phyloP scores from a whole-genome alignment of 2,329 filamentous ascomycete genomes.

The Epichloe gansuensis region DNA sequence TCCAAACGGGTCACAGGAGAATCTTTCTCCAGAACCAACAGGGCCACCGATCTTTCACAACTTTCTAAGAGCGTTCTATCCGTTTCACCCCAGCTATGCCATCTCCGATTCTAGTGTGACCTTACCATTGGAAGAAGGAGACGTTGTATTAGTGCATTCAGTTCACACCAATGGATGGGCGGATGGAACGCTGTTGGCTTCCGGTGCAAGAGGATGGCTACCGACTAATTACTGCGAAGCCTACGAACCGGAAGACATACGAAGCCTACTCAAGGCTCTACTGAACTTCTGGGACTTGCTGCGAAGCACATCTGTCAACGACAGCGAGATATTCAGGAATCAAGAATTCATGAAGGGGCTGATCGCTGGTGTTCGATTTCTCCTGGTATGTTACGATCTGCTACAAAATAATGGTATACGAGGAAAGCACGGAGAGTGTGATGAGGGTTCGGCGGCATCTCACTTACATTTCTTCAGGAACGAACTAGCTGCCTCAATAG shows the following conservation, averaged over 20 bases:
- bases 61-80: slow-evolving; percentile 87
- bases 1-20: slow-evolving; percentile 54
- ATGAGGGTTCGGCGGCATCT: not conserved
- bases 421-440: not conserved
- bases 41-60: slow-evolving; percentile 69
- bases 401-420: not conserved
- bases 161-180: slow-evolving; percentile 98
- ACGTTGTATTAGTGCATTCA: slow-evolving; percentile 87
- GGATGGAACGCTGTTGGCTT: slow-evolving; percentile 78
- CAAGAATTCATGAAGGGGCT: slow-evolving; percentile 91
- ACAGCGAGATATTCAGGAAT: slow-evolving; percentile 68
- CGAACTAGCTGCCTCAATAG: slow-evolving; percentile 76
- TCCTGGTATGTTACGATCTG: slow-evolving; percentile 52
- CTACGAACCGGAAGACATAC: slow-evolving; percentile 81
- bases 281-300: slow-evolving; percentile 89
- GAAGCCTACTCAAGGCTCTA: slow-evolving; percentile 70
- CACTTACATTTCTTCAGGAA: slow-evolving; percentile 45
- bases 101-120: slow-evolving; percentile 80
- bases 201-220: slow-evolving; percentile 83
- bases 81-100: slow-evolving; percentile 69
- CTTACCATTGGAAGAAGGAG: slow-evolving; percentile 75
- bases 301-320: slow-evolving; percentile 61
- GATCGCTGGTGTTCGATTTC: slow-evolving; percentile 81
- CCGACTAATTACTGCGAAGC: slow-evolving; percentile 97
- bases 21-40: slow-evolving; percentile 29